A percentile compares a stretch with the other conserved stretches of the same genome.
Conservation (phyloP, 2,329 filamentous ascomycete species). For the Colletotrichum cordylinicola region DNA sequence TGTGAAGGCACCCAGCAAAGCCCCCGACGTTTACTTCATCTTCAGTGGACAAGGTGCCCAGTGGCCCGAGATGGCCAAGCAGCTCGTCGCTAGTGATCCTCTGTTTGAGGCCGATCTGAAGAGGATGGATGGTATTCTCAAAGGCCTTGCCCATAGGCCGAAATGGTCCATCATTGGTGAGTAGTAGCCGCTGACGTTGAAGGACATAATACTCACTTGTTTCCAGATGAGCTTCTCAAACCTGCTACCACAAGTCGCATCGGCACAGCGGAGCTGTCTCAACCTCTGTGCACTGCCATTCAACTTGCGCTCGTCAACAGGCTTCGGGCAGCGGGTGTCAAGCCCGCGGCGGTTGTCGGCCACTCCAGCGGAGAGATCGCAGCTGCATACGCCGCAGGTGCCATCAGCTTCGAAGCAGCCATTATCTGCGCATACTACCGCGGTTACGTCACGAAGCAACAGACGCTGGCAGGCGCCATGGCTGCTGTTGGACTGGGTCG, state of each 20-base stretch:
- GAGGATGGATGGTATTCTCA: constrained; percentile 11
- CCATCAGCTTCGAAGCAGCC: constrained; percentile 37
- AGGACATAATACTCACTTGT: not conserved
- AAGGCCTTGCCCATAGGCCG: not conserved
- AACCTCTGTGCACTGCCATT: constrained; percentile 38
- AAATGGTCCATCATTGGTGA: not conserved
- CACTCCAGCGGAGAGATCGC: constrained; percentile 52
- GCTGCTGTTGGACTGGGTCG: not conserved
- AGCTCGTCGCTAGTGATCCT: constrained; percentile 5
- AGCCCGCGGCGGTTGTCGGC: constrained; percentile 39
- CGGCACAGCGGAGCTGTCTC: not conserved
- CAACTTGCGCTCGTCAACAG: constrained; percentile 47
- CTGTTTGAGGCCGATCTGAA: constrained; percentile 10
- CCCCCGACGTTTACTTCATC: constrained; percentile 11
- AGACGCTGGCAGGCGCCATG: constrained; percentile 20
- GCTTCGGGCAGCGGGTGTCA: constrained; percentile 34
- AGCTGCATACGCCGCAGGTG: constrained; percentile 46
- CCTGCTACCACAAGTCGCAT: not conserved
- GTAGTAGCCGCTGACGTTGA: not conserved
- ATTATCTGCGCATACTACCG: constrained; percentile 36
- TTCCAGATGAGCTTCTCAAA: not conserved
- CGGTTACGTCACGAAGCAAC: constrained; percentile 11
- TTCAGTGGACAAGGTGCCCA: constrained; percentile 33
- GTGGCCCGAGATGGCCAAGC: constrained; percentile 23
- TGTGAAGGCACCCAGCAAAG: constrained; percentile 35